Evolutionary conservation across 306 rosid genomes (phyloP).

Genomic region (Casuarina cunninghamiana): DNA sequence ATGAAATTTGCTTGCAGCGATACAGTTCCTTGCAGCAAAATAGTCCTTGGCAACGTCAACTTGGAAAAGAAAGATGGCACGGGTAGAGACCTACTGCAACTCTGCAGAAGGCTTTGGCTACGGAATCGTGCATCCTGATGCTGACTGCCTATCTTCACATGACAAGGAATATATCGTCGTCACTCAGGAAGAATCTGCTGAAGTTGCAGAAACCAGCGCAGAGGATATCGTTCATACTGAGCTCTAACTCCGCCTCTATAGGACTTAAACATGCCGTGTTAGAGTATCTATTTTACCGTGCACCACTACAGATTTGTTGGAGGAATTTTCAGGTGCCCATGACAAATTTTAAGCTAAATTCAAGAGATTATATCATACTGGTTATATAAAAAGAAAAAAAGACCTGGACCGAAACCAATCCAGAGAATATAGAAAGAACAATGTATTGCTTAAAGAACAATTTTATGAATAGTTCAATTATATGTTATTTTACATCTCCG

Average conservation of each 20-base stretch:
- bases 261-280: conserved; percentile 31
- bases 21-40: conserved; percentile 71
- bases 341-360: conserved; percentile 18
- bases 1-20: conserved; percentile 92
- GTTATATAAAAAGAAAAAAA: conserved; percentile 14
- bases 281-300: conserved; percentile 32
- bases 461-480: conserved; percentile 12
- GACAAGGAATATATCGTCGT: conserved; percentile 37
- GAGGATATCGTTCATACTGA: conserved; percentile 61
- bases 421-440: conserved; percentile 6
- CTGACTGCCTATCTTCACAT: conserved; percentile 77
- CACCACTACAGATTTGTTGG: conserved; percentile 37
- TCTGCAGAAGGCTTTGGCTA: conserved; percentile 85
- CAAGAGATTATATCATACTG: conserved; percentile 5
- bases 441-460: background rate
- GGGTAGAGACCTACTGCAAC: conserved; percentile 81
- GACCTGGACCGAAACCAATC: conserved; percentile 1
- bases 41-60: conserved; percentile 76
- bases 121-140: conserved; percentile 86
- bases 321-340: conserved; percentile 44
- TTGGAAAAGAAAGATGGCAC: conserved; percentile 81
- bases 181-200: conserved; percentile 12
- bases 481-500: conserved; percentile 3
- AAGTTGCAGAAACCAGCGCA: conserved; percentile 25
- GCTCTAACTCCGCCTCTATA: conserved; percentile 41